Percentiles rank a stretch among this genome's conserved stretches.
Evolutionary conservation across 2,329 filamentous ascomycete species (phyloP).

Genomic region (Lachnellula subtilissima): DNA sequence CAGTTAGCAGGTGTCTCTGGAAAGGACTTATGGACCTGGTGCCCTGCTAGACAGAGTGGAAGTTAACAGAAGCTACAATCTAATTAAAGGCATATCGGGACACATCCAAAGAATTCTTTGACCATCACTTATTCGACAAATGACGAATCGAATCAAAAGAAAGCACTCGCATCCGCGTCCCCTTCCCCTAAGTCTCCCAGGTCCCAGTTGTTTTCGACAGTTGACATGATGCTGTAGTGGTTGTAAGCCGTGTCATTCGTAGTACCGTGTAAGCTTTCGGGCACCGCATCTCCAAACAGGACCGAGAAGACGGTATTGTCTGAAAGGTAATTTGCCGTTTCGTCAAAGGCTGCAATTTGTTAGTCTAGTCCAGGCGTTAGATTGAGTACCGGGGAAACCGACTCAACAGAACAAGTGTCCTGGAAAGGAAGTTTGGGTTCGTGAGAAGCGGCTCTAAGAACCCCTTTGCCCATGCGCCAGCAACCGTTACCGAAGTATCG

Average conservation of each 20-base stretch:
- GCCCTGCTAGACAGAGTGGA: too few relatives aligned
- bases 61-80: too few relatives aligned
- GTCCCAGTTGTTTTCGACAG: conserved; percentile 61
- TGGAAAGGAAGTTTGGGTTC: conserved; percentile 65
- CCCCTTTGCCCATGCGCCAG: conserved; percentile 60
- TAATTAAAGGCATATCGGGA: neutral
- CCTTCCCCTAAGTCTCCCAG: conserved; percentile 57
- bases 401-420: conserved; percentile 68
- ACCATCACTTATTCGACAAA: too few relatives aligned
- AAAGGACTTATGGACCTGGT: too few relatives aligned
- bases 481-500: conserved; percentile 63
- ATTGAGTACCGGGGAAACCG: conserved; percentile 43
- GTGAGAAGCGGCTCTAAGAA: conserved; percentile 68
- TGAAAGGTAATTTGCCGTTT: conserved; percentile 61
- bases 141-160: neutral
- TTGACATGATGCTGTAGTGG: conserved; percentile 63
- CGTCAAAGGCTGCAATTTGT: conserved; percentile 64
- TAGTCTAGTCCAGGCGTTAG: conserved; percentile 64
- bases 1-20: too few relatives aligned
- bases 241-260: conserved; percentile 64
- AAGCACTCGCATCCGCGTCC: conserved; percentile 27
- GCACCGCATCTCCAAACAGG: conserved; percentile 68
- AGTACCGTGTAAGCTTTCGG: conserved; percentile 56
- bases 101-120: neutral
- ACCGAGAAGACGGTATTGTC: conserved; percentile 66